A percentile compares a stretch with the other conserved stretches of the same genome.
Evolutionary conservation across 345 rosid species (phyloP).

Genomic region (Citropsis articulata): DNA sequence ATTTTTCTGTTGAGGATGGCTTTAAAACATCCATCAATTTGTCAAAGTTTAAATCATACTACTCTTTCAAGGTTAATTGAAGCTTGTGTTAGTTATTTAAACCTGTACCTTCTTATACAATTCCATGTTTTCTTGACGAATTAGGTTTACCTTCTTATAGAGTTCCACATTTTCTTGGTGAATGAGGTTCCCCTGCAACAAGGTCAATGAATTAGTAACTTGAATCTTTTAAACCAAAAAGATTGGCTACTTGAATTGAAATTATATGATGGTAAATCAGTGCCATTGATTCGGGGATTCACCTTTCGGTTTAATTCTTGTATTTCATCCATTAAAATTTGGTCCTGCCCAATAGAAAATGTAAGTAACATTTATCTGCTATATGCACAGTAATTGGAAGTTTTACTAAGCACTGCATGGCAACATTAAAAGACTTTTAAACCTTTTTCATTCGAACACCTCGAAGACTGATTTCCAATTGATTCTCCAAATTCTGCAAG

Average conservation of each 20-base stretch:
- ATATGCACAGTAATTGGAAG: slow-evolving; percentile 3
- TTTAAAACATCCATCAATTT: slow-evolving; percentile 19
- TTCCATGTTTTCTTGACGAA: slow-evolving; percentile 45
- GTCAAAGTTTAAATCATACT: slow-evolving; percentile 12
- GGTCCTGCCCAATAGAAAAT: slow-evolving; percentile 43
- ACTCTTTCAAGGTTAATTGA: slow-evolving; percentile 12
- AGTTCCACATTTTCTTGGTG: slow-evolving; percentile 67
- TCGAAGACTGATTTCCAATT: slow-evolving; percentile 47
- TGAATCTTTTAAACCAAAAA: neutral
- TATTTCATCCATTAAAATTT: slow-evolving; percentile 58
- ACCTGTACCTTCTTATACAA: slow-evolving; percentile 37
- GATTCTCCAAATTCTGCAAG: slow-evolving; percentile 58
- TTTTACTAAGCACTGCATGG: neutral
- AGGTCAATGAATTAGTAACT: slow-evolving; percentile 6
- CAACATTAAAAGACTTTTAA: slow-evolving; percentile 7
- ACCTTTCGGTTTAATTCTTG: slow-evolving; percentile 60
- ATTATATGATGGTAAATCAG: slow-evolving; percentile 2
- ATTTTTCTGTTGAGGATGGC: slow-evolving; percentile 25
- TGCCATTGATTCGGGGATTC: slow-evolving; percentile 11
- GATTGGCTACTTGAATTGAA: slow-evolving; percentile 19
- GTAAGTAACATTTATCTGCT: slow-evolving; percentile 10
- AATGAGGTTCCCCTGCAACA: slow-evolving; percentile 52
- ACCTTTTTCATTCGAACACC: slow-evolving; percentile 68
- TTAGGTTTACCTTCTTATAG: slow-evolving; percentile 65
- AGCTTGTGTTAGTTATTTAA: slow-evolving; percentile 9